These are phyloP conservation scores for Aristolochia contorta DNA, from an alignment of 164 flowering plant genomes.

Conservation along the genomic window DNA sequence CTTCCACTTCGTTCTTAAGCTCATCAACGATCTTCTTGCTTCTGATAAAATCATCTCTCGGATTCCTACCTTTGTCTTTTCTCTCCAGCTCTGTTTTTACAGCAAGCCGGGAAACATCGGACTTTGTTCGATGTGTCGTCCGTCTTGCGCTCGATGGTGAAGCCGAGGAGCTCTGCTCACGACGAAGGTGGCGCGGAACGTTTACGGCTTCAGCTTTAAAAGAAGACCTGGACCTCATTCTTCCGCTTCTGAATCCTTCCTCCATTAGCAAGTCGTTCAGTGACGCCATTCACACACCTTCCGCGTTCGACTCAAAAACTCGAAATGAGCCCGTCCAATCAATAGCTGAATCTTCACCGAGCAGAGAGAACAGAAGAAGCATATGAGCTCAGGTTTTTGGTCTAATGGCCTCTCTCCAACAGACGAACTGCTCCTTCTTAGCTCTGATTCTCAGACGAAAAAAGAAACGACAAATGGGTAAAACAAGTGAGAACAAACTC, in stretches of 20 bases:
- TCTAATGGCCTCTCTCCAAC: neutral
- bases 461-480: no score
- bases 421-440: neutral
- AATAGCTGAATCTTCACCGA: neutral
- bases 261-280: slow-evolving; percentile 56
- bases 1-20: slow-evolving; percentile 10
- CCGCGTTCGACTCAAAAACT: neutral
- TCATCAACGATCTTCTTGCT: slow-evolving; percentile 9
- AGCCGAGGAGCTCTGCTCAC: slow-evolving; percentile 11
- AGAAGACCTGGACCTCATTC: slow-evolving; percentile 18
- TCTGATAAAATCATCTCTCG: slow-evolving; percentile 17
- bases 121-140: slow-evolving; percentile 33
- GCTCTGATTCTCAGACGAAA: neutral
- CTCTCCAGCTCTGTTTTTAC: slow-evolving; percentile 12
- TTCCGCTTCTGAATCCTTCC: slow-evolving; percentile 55
- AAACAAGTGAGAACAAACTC: neutral
- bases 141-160: slow-evolving; percentile 15
- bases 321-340: neutral
- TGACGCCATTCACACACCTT: slow-evolving; percentile 37
- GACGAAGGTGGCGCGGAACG: slow-evolving; percentile 17
- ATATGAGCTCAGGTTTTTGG: neutral
- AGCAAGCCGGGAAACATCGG: slow-evolving; percentile 26
- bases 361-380: neutral
- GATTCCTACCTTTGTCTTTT: slow-evolving; percentile 11
- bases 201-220: slow-evolving; percentile 14